Evolutionary conservation across 2,329 filamentous ascomycete genomes (phyloP).

Genomic region (Pyricularia sp.): DNA sequence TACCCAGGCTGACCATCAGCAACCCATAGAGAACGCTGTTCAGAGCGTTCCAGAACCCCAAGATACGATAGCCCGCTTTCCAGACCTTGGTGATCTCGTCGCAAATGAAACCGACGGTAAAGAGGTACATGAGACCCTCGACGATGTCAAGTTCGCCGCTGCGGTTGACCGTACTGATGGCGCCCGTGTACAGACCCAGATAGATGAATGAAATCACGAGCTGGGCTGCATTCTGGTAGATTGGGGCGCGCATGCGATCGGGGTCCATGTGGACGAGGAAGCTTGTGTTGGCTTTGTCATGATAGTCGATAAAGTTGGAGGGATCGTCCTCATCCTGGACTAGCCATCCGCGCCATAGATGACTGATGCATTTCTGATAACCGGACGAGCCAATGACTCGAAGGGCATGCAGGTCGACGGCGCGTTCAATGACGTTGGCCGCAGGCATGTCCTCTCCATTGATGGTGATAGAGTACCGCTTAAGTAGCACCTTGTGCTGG

Average conservation of each 20-base stretch:
- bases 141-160: conserved; percentile 74
- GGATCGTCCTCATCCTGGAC: conserved; percentile 93
- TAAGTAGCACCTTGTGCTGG: conserved; percentile 72
- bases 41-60: conserved; percentile 96
- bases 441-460: conserved; percentile 64
- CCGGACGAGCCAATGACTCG: conserved; percentile 83
- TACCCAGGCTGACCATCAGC: conserved; percentile 66
- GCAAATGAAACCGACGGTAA: conserved; percentile 83
- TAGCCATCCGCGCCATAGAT: conserved; percentile 93
- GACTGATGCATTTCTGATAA: conserved; percentile 90
- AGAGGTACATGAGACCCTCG: conserved; percentile 78
- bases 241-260: conserved; percentile 83
- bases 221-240: conserved; percentile 87
- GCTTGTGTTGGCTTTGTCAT: conserved; percentile 65
- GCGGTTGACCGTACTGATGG: conserved; percentile 90
- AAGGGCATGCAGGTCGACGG: conserved; percentile 86
- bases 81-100: conserved; percentile 85
- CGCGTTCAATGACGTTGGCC: conserved; percentile 84
- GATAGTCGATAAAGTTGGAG: conserved; percentile 81
- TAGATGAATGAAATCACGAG: conserved; percentile 78
- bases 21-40: conserved; percentile 76
- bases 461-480: conserved; percentile 75
- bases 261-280: conserved; percentile 84
- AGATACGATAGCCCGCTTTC: conserved; percentile 85
- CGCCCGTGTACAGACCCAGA: conserved; percentile 74